Evolutionary conservation across 257 asterid genomes (phyloP), one percentile per base, ranked within the genome.

Genomic region (Solanum bulbocastanum): DNA sequence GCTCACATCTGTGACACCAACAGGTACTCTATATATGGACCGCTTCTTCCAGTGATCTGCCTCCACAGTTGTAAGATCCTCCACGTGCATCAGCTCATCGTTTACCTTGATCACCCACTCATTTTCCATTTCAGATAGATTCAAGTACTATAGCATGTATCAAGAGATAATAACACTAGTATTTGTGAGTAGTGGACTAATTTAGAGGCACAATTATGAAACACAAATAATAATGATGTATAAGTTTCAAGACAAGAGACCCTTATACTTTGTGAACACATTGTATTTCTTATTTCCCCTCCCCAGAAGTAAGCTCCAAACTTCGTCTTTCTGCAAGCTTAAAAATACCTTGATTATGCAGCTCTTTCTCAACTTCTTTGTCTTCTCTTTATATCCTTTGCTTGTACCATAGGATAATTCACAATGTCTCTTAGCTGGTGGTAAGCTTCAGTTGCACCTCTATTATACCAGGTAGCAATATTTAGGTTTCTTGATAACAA

Each of bases 11-110:
- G 92, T 75, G 8, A 92, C 92, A 7, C 72, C 86, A 1, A 90
- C 79, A 1, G 93, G 92, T 6, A 92, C 74, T 71, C 74, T 36
- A 89, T 92, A 94, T 83, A 93, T 91, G 87, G 93, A 93, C 3
- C 86, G 90, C 65, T 88, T 89, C 66, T 83, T 86, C 96, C 96
- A 92, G 1, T 39, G 90, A 2, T 58, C 65, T 8, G 86, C 79
- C 83, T 92, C 92, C 3, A 78, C 88, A n/a, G n/a, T 52, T 8
- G 44, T 78, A 23, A 42, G 82, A 68, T 39, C 83, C 56, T 86
- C 72, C 32, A 60, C 20, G 30, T 86, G 84, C 69, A 35, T 49
- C 83, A 10, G 90, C 83, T 90, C 90, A 8, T 90, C 75, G 85
- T 87, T 56, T 35, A 93, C 86, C 83, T 72, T 72, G 49, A 88